Conservation (phyloP, 352 stramenopile genomes). For the Globisporangium heterothallicum region DNA sequence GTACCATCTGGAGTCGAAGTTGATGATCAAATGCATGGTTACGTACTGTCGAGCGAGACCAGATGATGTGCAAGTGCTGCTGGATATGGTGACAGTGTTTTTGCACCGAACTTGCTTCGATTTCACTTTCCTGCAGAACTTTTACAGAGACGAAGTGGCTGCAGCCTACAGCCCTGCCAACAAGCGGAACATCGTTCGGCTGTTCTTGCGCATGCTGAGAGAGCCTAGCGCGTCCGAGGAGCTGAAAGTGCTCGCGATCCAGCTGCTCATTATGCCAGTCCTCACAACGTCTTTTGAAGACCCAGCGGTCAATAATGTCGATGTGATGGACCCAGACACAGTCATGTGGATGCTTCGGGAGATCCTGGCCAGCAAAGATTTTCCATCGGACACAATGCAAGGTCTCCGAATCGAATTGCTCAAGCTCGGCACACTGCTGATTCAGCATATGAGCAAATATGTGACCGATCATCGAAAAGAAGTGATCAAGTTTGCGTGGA, state of each 20-base stretch:
- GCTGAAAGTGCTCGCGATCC: conserved; percentile 91
- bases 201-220: conserved; percentile 87
- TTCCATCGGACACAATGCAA: conserved; percentile 61
- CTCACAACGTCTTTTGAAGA: conserved; percentile 86
- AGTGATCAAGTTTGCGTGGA: conserved; percentile 99
- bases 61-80: conserved; percentile 93
- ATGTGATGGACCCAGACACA: conserved; percentile 83
- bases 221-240: conserved; percentile 71
- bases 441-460: conserved; percentile 93
- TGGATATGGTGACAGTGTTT: conserved; percentile 95
- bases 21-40: conserved; percentile 94
- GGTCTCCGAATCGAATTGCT: conserved; percentile 89
- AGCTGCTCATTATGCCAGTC: conserved; percentile 93
- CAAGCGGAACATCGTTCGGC: conserved; percentile 83
- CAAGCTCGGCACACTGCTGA: conserved; percentile 93
- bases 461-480: conserved; percentile 93
- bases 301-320: conserved; percentile 60
- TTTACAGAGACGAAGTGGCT: conserved; percentile 85
- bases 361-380: conserved; percentile 84
- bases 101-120: conserved; percentile 91
- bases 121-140: conserved; percentile 92
- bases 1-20: conserved; percentile 94
- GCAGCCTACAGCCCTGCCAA: conserved; percentile 47
- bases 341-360: conserved; percentile 87
- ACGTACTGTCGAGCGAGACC: conserved; percentile 89